Evolutionary conservation across 202 grass and related monocot genomes (phyloP).

Genomic region (Schoenoplectus tabernaemontani): DNA sequence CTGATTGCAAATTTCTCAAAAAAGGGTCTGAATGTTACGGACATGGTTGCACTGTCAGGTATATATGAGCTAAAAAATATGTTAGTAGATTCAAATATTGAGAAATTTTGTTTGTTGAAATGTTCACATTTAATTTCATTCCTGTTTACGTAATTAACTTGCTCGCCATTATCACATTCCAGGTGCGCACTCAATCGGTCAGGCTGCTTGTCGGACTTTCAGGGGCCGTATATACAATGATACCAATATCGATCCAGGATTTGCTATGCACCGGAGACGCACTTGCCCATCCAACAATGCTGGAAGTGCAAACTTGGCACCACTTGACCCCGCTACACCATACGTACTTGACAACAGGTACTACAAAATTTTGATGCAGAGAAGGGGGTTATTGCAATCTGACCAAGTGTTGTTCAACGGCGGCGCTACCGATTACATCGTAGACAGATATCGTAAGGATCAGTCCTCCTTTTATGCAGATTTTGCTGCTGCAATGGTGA

Average conservation of each 20-base stretch:
- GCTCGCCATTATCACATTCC: not conserved
- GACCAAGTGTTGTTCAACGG: too few relatives aligned
- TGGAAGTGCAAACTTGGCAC: conserved; percentile 4
- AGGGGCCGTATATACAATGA: conserved; percentile 19
- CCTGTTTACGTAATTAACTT: not conserved
- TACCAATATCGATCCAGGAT: conserved; percentile 5
- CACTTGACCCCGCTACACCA: conserved; percentile 14
- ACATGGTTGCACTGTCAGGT: conserved; percentile 59
- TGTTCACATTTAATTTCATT: too few relatives aligned
- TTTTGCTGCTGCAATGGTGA: too few relatives aligned
- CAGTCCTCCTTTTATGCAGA: too few relatives aligned
- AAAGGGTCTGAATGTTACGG: conserved; percentile 32
- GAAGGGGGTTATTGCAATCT: conserved; percentile 44
- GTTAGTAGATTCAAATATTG: not conserved
- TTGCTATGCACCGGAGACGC: not conserved
- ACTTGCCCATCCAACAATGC: not conserved
- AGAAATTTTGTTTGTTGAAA: not conserved
- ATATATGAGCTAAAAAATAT: not conserved
- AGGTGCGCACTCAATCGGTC: conserved; percentile 16
- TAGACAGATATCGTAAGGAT: too few relatives aligned
- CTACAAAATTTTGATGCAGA: conserved; percentile 37
- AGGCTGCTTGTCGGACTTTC: conserved; percentile 12
- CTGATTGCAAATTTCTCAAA: conserved; percentile 32
- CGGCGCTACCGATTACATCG: conserved; percentile 26
- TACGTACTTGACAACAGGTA: conserved; percentile 51